Percentiles rank a stretch among this genome's conserved stretches.
phyloP scores from a whole-genome alignment of 352 stramenopile species.

The Phytophthora cactorum region DNA sequence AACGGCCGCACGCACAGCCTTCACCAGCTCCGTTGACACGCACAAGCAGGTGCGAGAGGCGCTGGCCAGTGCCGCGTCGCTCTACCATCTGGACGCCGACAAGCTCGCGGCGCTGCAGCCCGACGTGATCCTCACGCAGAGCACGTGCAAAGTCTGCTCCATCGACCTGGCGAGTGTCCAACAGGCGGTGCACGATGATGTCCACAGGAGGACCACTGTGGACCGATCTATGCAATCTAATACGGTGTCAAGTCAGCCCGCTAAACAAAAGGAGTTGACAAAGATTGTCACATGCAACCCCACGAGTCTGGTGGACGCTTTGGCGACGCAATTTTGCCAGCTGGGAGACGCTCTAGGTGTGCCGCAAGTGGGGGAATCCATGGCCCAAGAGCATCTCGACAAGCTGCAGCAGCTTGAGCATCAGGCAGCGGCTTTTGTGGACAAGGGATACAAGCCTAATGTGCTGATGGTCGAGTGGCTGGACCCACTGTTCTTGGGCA shows the following conservation, averaged over 20 bases:
- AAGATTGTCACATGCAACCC: constrained; percentile 59
- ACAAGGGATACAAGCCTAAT: constrained; percentile 16
- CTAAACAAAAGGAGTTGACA: constrained; percentile 24
- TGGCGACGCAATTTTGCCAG: constrained; percentile 58
- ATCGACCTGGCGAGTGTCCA: constrained; percentile 69
- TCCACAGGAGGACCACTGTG: neutral
- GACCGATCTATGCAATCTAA: constrained; percentile 6
- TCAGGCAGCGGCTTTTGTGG: constrained; percentile 23
- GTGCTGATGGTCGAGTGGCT: constrained; percentile 79
- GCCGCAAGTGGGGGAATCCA: constrained; percentile 39
- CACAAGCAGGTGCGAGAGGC: constrained; percentile 68
- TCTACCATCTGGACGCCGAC: constrained; percentile 66
- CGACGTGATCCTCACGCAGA: constrained; percentile 80
- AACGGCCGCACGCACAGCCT: constrained; percentile 63
- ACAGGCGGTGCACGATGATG: constrained; percentile 10
- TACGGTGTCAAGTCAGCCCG: neutral
- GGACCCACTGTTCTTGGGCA: constrained; percentile 71
- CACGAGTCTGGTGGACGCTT: constrained; percentile 46
- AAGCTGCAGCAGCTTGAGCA: constrained; percentile 35
- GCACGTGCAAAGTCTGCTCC: constrained; percentile 74
- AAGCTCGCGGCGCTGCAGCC: constrained; percentile 48
- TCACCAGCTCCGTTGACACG: constrained; percentile 67
- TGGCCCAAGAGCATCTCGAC: constrained; percentile 41
- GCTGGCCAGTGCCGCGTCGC: constrained; percentile 52
- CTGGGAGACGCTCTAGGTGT: constrained; percentile 57